Evolutionary conservation across 1,284 basidiomycete genomes (phyloP), one percentile per base, ranked within the genome.

Genomic region (Austroboletus novae-zelandiae): DNA sequence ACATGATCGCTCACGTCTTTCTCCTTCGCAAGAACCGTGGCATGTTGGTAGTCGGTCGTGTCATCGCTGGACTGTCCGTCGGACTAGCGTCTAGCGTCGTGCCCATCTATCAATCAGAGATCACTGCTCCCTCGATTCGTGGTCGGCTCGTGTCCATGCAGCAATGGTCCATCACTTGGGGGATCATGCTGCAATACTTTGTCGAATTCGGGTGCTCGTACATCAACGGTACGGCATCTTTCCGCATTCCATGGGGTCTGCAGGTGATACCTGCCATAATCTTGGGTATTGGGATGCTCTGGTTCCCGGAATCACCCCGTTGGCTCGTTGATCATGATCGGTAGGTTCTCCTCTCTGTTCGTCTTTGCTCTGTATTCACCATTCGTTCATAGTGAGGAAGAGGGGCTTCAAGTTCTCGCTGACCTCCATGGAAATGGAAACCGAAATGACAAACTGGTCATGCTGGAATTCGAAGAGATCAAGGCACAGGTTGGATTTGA

Each of bases 401-500:
- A 91, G 57, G 91, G 90, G 0, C 75, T 91, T 30, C 71, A 84
- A 55, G 83, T 93, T 57, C 76, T 94, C 34, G 86, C 89, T 23
- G 84, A 91, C 60, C 78, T 91, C 23, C 91, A 93, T 62, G 91
- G 89, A 43, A 71, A 75, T 36, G 91, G 91, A 23, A 74, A 92
- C 63, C 69, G 66, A 35, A 68, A 74, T 29, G 74, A 84, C 57
- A 78, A 82, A 36, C 76, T 93, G 17, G 91, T 93, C 29, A 72
- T 80, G 39, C 80, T 91, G 54, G 91, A 93, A 66, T 91, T 75
- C 60, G 79, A 83, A 56, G 89, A 93, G 70, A 93, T 94, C 68
- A 83, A 78, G 64, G 75, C 83, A 48, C 86, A 91, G 58, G 84
- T 91, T 15, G 57, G 74, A 48, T 82, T 81, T 58, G 91, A 94